A percentile compares a stretch with the other conserved stretches of the same genome.
Conservation (phyloP, 371 early-diverging fungal species). For the Catenaria anguillulae region DNA sequence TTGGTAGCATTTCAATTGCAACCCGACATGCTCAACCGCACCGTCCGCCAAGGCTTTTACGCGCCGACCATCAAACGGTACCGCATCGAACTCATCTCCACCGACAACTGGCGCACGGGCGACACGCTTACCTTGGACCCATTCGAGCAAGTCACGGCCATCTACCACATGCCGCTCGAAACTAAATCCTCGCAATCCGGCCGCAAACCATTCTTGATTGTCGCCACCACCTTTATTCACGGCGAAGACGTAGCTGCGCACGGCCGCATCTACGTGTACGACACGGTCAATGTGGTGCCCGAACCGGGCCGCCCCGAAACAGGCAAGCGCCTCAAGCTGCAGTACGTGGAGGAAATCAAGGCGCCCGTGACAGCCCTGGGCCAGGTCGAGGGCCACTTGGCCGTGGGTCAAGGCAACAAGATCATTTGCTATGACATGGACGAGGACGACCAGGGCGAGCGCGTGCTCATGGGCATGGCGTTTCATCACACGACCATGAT, state of each 20-base stretch:
- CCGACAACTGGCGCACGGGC: neutral
- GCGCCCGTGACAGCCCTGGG: slow-evolving; percentile 88
- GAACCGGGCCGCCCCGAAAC: slow-evolving; percentile 89
- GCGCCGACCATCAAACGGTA: neutral
- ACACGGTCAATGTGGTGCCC: slow-evolving; percentile 94
- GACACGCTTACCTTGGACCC: slow-evolving; percentile 47
- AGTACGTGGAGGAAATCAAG: slow-evolving; percentile 75
- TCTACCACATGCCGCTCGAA: slow-evolving; percentile 67
- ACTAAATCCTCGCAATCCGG: slow-evolving; percentile 73
- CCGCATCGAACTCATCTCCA: neutral
- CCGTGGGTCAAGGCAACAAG: slow-evolving; percentile 82
- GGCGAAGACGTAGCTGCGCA: slow-evolving; percentile 88
- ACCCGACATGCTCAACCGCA: slow-evolving; percentile 3
- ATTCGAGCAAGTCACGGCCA: slow-evolving; percentile 70
- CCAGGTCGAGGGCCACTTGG: slow-evolving; percentile 69
- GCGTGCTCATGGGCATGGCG: slow-evolving; percentile 71
- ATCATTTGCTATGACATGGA: slow-evolving; percentile 81
- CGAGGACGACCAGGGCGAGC: slow-evolving; percentile 46
- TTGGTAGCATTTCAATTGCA: no score
- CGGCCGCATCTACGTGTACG: slow-evolving; percentile 83
- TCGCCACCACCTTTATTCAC: slow-evolving; percentile 74
- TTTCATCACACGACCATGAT: slow-evolving; percentile 91
- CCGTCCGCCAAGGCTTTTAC: neutral
- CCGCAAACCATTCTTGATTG: slow-evolving; percentile 67
- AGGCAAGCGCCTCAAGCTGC: slow-evolving; percentile 76